Evolutionary conservation across 768 basidiomycete genomes (phyloP), one percentile per base, ranked within the genome.

Genomic region (Mycena latifolia): DNA sequence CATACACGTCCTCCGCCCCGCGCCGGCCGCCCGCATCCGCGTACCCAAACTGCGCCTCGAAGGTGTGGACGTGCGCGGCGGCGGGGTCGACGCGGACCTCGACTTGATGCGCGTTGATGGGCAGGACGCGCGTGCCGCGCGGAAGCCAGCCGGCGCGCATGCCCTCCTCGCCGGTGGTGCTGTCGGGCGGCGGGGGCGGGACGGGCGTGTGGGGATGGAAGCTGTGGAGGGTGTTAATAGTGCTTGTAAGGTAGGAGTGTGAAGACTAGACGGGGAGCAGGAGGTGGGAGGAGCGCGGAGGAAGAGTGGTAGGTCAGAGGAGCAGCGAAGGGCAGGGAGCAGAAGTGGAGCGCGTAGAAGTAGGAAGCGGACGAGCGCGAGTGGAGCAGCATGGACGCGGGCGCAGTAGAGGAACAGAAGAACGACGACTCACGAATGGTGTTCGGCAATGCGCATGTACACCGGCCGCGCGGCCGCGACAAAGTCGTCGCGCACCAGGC

Each of bases 381-480:
- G n/a, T n/a, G n/a, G n/a, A 1, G 3, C 31, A 33, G 31, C 31
- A 11, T 33, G 31, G 25, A 17, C 14, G 37, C 33, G 24, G n/a
- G 24, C 52, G 52, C 20, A 5, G 31, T 5, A 33, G 31, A 33
- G 31, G 79, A 56, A n/a, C n/a, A n/a, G n/a, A n/a, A n/a, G n/a
- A n/a, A n/a, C n/a, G n/a, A n/a, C n/a, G n/a, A n/a, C n/a, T n/a
- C n/a, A n/a, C n/a, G n/a, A n/a, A n/a, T n/a, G n/a, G n/a, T 85
- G 82, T 68, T 86, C 85, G 37, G 78, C 77, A 18, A 86, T 76
- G 12, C 79, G 77, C 77, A 86, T 79, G 64, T 80, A 85, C 45
- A 86, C 69, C 17, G 85, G 84, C 18, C 75, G 69, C 24, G 75
- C 78, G n/a, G n/a, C n/a, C n/a, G n/a, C n/a, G n/a, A n/a, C n/a